Percentiles rank a stretch among this genome's conserved stretches.
phyloP scores from a whole-genome alignment of 495 filamentous ascomycete genomes.

The Coniosporium apollinis region DNA sequence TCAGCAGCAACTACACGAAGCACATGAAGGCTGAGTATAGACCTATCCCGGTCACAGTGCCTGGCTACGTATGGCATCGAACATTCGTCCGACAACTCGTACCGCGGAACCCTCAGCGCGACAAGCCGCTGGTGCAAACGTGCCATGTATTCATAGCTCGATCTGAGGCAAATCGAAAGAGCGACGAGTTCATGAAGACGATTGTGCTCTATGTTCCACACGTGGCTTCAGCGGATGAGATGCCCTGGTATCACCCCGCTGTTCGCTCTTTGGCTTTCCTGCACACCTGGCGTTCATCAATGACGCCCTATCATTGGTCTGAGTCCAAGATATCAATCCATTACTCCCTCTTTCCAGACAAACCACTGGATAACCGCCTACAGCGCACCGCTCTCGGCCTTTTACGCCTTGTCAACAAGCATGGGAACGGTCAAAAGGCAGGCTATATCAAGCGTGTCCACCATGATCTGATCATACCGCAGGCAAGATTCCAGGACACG shows the following conservation, averaged over 20 bases:
- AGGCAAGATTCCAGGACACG: slow-evolving; percentile 57
- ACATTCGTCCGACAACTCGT: slow-evolving; percentile 58
- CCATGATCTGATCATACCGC: slow-evolving; percentile 60
- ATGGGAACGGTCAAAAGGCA: slow-evolving; percentile 43
- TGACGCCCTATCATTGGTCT: too few species aligned
- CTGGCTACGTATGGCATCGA: slow-evolving; percentile 37
- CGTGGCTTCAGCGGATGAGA: slow-evolving; percentile 35
- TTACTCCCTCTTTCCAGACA: slow-evolving; percentile 42
- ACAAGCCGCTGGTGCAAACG: slow-evolving; percentile 59
- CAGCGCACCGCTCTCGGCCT: slow-evolving; percentile 55
- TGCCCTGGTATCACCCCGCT: slow-evolving; percentile 77
- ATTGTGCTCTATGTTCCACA: slow-evolving; percentile 74
- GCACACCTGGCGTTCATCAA: slow-evolving; percentile 34
- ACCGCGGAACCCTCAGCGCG: slow-evolving; percentile 62
- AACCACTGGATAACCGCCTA: slow-evolving; percentile 31
- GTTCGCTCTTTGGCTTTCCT: slow-evolving; percentile 58
- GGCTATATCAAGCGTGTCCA: slow-evolving; percentile 60
- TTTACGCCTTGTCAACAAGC: slow-evolving; percentile 55
- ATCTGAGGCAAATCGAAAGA: too few species aligned
- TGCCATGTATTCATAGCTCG: slow-evolving; percentile 59
- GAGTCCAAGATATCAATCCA: slow-evolving; percentile 44
- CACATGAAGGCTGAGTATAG: slow-evolving; percentile 18
- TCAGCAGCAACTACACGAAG: slow-evolving; percentile 12
- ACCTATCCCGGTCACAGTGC: slow-evolving; percentile 28
- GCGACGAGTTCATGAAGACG: slow-evolving; percentile 20